A percentile compares a stretch with the other conserved stretches of the same genome.
These are phyloP conservation scores for Coniochaeta sp. DNA, from an alignment of 2,329 filamentous ascomycete genomes.

Conservation along the genomic window DNA sequence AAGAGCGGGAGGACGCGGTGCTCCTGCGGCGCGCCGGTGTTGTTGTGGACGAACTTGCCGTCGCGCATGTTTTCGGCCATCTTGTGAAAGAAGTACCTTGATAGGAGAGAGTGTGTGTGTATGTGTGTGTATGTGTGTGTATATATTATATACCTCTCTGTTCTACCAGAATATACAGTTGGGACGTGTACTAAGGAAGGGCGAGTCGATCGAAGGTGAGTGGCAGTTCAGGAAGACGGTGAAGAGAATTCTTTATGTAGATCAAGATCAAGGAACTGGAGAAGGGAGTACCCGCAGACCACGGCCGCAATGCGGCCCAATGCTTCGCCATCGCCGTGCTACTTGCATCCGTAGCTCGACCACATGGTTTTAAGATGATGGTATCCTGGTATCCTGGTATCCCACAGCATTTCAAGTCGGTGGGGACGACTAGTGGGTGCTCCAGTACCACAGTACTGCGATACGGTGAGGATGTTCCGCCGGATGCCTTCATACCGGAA, in stretches of 20 bases:
- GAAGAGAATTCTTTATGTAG: background rate
- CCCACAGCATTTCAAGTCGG: no score
- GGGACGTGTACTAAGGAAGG: no score
- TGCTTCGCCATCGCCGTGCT: background rate
- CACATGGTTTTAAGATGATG: background rate
- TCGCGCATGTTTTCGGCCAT: constrained; percentile 33
- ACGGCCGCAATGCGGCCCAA: background rate
- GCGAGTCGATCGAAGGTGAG: no score
- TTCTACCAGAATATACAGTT: no score
- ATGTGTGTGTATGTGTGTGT: background rate
- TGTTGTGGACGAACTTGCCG: constrained; percentile 50
- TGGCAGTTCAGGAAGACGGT: no score
- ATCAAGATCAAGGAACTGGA: background rate
- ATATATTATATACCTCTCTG: background rate
- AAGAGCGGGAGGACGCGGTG: constrained; percentile 57
- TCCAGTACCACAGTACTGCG: no score
- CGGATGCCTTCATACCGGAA: no score
- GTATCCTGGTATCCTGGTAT: background rate
- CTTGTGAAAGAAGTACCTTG: no score
- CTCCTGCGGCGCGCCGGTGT: constrained; percentile 37
- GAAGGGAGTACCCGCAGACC: background rate
- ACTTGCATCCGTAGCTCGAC: background rate
- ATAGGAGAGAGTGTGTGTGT: no score
- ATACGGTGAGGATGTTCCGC: no score
- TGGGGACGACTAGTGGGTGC: background rate